phyloP scores from a whole-genome alignment of 2,329 filamentous ascomycete species.

The Calonectria hongkongensis region DNA sequence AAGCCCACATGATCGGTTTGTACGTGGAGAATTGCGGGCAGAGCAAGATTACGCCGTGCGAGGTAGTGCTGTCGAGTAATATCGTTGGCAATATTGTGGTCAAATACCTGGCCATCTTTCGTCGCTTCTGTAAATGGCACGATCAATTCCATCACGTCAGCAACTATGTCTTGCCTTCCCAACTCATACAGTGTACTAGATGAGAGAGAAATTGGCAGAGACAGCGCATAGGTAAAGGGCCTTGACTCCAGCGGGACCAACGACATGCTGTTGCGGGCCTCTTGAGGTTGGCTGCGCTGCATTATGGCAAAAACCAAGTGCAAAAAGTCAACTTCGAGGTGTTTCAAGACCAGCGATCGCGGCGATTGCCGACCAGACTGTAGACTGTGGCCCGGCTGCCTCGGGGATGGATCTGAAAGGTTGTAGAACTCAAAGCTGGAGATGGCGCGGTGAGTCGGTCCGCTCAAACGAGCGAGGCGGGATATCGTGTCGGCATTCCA shows the following conservation, averaged over 20 bases:
- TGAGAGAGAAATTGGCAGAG: conserved; percentile 26
- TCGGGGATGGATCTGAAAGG: conserved; percentile 22
- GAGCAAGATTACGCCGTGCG: conserved; percentile 17
- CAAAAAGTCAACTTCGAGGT: conserved; percentile 38
- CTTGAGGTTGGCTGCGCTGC: conserved; percentile 16
- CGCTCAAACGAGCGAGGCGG: conserved; percentile 29
- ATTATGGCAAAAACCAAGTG: conserved; percentile 30
- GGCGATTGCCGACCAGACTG: conserved; percentile 27
- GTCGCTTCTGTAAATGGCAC: conserved; percentile 8
- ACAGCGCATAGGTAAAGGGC: conserved; percentile 38
- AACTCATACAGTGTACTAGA: background rate
- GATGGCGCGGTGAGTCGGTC: conserved; percentile 29
- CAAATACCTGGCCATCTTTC: background rate
- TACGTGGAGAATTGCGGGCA: conserved; percentile 33
- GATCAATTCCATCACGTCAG: conserved; percentile 32
- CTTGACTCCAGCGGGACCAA: conserved; percentile 33
- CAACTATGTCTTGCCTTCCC: conserved; percentile 29
- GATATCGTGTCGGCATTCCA: conserved; percentile 37
- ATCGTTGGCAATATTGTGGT: conserved; percentile 7
- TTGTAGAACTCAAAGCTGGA: conserved; percentile 44
- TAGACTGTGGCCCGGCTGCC: background rate
- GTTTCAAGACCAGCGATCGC: conserved; percentile 35
- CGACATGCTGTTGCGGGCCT: conserved; percentile 30
- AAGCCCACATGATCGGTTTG: background rate
- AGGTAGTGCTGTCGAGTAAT: conserved; percentile 33